phyloP scores from a whole-genome alignment of 805 yeast species.

The Candida koratica region DNA sequence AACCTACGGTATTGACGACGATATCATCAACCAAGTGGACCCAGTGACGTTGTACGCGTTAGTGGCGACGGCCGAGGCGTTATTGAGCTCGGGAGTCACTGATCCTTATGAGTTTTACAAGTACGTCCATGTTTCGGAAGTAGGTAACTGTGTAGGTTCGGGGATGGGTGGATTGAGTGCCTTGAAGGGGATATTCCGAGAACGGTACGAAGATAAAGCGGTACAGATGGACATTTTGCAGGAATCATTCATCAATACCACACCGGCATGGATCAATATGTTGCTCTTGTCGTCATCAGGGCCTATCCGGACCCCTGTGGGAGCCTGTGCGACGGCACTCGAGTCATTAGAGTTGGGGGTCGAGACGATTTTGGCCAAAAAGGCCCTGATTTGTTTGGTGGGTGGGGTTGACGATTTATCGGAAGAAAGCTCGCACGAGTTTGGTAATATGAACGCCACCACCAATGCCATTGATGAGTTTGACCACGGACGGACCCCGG shows the following conservation, averaged over 20 bases:
- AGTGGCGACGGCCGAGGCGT: conserved; percentile 94
- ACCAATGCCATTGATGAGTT: conserved; percentile 84
- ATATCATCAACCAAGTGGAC: conserved; percentile 89
- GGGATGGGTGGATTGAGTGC: conserved; percentile 99
- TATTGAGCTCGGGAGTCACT: conserved; percentile 89
- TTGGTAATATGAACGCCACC: conserved; percentile 98
- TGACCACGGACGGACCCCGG: conserved; percentile 95
- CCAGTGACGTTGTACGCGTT: conserved; percentile 89
- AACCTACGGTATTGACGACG: conserved; percentile 92
- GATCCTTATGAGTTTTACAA: conserved; percentile 98
- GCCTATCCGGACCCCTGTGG: conserved; percentile 98
- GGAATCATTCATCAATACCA: conserved; percentile 97
- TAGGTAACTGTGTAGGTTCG: conserved; percentile 99
- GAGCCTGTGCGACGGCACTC: conserved; percentile 99
- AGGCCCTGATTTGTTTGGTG: conserved; percentile 92
- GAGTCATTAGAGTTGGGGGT: conserved; percentile 96
- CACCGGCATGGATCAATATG: conserved; percentile 99
- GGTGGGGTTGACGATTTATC: conserved; percentile 99
- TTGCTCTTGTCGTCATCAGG: conserved; percentile 94
- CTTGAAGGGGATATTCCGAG: conserved; percentile 95
- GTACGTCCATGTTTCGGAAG: conserved; percentile 96
- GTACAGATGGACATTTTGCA: conserved; percentile 96
- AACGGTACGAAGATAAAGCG: conserved; percentile 86
- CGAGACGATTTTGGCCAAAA: conserved; percentile 88
- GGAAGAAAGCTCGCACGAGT: conserved; percentile 97